These are phyloP conservation scores for Elaeis oleifera DNA, from an alignment of 202 grass and related monocot species.

Conservation along the genomic window DNA sequence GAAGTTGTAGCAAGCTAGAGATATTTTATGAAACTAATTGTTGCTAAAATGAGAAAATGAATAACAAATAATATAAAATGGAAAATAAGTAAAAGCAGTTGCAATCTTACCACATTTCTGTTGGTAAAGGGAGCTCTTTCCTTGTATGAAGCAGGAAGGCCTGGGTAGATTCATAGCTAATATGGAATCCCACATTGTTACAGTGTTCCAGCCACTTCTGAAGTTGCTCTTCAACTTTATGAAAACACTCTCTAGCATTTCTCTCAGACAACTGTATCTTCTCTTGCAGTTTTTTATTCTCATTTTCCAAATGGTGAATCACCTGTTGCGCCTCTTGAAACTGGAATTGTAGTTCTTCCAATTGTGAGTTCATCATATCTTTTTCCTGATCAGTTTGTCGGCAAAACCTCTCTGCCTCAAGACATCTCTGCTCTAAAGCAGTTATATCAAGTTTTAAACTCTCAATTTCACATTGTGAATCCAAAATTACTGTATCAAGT, in stretches of 20 bases:
- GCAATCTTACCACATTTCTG: constrained; percentile 20
- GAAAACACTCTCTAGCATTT: constrained; percentile 30
- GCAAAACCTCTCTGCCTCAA: constrained; percentile 35
- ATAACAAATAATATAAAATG: no score
- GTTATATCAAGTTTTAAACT: constrained; percentile 94
- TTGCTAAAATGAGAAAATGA: no score
- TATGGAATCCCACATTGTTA: constrained; percentile 20
- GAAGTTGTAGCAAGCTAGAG: no score
- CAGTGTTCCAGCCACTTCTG: constrained; percentile 30
- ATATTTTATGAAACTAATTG: no score
- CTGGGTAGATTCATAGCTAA: constrained; percentile 27
- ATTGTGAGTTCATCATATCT: constrained; percentile 19
- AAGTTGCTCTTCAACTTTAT: constrained; percentile 32
- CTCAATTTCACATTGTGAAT: constrained; percentile 94
- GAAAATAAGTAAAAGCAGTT: background rate
- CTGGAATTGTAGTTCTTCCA: constrained; percentile 33
- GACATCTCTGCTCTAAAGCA: constrained; percentile 66
- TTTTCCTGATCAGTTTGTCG: constrained; percentile 37
- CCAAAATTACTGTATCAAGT: constrained; percentile 59
- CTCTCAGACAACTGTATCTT: constrained; percentile 21
- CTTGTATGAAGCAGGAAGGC: constrained; percentile 25
- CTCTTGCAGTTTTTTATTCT: constrained; percentile 55
- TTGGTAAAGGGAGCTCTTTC: constrained; percentile 13
- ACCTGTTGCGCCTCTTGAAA: constrained; percentile 36
- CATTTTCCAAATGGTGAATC: constrained; percentile 39